Evolutionary conservation across 371 early-diverging fungal genomes (phyloP), one percentile per base, ranked within the genome.

Genomic region (Conidiobolus incongruus): DNA sequence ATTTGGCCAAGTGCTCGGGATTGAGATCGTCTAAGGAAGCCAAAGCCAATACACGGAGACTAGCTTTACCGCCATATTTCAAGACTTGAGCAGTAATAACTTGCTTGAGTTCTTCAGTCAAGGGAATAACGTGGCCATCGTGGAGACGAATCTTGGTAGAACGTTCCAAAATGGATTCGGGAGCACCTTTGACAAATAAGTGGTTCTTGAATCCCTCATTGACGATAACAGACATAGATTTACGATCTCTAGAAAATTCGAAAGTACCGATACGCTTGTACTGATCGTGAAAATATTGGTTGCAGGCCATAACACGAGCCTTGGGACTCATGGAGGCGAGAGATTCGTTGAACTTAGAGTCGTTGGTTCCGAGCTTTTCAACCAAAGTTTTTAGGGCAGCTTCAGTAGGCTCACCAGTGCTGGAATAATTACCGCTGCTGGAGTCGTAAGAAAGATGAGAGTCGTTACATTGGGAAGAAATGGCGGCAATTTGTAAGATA

Each of bases 381-480:
- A 81, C 91, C 24, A 94, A 68, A 17, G 84, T 81, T 49, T 77
- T 76, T 40, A 95, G 69, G 13, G 96, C 94, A n/a, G 93, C 96
- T 61, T 95, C 96, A 21, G 96, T 95, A n/a, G 96, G 95, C 67
- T 96, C 96, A 46, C 96, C 96, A 46, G 90, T 70, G 51, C 74
- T 75, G 30, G 38, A 21, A 26, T 38, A 49, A 31, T 47, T 35
- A 17, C 53, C 49, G 24, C 30, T 51, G 26, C 57, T 70, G 48
- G 69, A 62, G 52, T 83, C 77, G 57, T 81, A 92, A 11, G 65
- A 54, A 40, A 96, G 75, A 15, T 63, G 59, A 21, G 95, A 69
- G 53, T 91, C 85, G 58, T 96, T 96, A 68, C 95, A 94, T 36
- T 81, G 59, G n/a, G 83, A 68, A 50, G 82, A 81, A 40, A 92